Conservation (phyloP, 2,329 filamentous ascomycete genomes). For the Chaetomium globosum region DNA sequence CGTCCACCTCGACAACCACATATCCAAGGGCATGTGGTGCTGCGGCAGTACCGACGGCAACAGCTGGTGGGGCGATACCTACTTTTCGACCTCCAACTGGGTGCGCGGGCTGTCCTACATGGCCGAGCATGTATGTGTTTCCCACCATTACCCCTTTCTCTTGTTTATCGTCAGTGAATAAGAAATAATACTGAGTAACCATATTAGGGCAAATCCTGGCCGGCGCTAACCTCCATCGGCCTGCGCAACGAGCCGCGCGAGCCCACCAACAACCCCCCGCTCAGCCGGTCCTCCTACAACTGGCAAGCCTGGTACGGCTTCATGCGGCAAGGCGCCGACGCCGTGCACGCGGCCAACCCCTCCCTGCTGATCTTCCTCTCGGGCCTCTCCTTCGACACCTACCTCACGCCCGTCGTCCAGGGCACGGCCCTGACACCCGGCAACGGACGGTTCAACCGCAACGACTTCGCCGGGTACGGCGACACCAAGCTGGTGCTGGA, state of each 20-base stretch:
- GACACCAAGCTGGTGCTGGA: constrained; percentile 64
- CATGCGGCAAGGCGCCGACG: constrained; percentile 51
- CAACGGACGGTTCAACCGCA: constrained; percentile 47
- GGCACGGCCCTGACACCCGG: constrained; percentile 53
- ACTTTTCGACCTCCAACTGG: constrained; percentile 64
- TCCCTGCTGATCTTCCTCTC: constrained; percentile 61
- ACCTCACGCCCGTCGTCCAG: constrained; percentile 54
- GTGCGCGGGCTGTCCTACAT: constrained; percentile 62
- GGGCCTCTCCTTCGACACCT: constrained; percentile 60
- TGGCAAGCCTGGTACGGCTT: constrained; percentile 60
- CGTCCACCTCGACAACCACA: constrained; percentile 64
- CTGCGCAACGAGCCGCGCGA: constrained; percentile 59
- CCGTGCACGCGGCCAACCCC: constrained; percentile 55
- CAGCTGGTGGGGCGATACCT: constrained; percentile 62
- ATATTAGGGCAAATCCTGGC: constrained; percentile 50
- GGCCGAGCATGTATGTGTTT: constrained; percentile 55
- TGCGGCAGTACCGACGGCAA: constrained; percentile 59
- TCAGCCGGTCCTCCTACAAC: constrained; percentile 50
- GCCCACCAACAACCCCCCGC: constrained; percentile 44
- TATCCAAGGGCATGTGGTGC: constrained; percentile 62
- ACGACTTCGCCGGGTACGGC: constrained; percentile 52
- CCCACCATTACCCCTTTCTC: neutral
- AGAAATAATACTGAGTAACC: neutral
- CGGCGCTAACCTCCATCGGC: constrained; percentile 52
- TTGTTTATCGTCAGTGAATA: neutral